A percentile compares a stretch with the other conserved stretches of the same genome.
Conservation (phyloP, 306 rosid species). For the Gillenia trifoliata region DNA sequence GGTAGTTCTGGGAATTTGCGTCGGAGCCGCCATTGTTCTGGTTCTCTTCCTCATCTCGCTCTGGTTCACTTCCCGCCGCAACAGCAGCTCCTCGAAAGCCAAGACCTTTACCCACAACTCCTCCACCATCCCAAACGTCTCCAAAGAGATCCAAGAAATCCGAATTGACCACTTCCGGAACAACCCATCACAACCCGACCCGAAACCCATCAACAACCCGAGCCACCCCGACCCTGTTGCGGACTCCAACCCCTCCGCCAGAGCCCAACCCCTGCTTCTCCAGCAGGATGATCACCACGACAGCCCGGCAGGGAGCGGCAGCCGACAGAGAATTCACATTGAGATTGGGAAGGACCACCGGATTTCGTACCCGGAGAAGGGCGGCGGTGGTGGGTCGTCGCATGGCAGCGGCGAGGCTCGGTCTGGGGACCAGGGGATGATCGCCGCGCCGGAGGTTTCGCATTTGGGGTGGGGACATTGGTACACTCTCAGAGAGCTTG, state of each 20-base stretch:
- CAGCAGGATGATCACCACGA: conserved; percentile 35
- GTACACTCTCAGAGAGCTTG: conserved; percentile 63
- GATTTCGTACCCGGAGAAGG: conserved; percentile 54
- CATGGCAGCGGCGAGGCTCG: conserved; percentile 48
- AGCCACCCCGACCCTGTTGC: conserved; percentile 33
- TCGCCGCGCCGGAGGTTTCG: conserved; percentile 47
- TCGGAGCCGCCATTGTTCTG: conserved; percentile 57
- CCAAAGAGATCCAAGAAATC: conserved; percentile 63
- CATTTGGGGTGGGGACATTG: conserved; percentile 72
- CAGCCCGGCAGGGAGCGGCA: conserved; percentile 17
- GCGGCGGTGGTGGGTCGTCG: conserved; percentile 42
- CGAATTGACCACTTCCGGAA: conserved; percentile 36
- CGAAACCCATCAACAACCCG: conserved; percentile 13
- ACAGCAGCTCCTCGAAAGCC: conserved; percentile 16
- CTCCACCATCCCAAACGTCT: conserved; percentile 44
- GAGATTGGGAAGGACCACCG: conserved; percentile 62
- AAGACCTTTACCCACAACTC: conserved; percentile 25
- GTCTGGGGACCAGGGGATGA: conserved; percentile 41
- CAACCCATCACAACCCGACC: conserved; percentile 14
- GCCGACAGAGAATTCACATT: conserved; percentile 38
- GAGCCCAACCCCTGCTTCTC: conserved; percentile 23
- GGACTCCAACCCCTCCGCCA: conserved; percentile 27
- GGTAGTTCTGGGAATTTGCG: conserved; percentile 62
- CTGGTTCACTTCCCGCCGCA: conserved; percentile 49
- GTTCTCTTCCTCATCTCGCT: conserved; percentile 55